These are phyloP conservation scores for Begonia masoniana DNA, from an alignment of 306 rosid genomes.

Conservation along the genomic window DNA sequence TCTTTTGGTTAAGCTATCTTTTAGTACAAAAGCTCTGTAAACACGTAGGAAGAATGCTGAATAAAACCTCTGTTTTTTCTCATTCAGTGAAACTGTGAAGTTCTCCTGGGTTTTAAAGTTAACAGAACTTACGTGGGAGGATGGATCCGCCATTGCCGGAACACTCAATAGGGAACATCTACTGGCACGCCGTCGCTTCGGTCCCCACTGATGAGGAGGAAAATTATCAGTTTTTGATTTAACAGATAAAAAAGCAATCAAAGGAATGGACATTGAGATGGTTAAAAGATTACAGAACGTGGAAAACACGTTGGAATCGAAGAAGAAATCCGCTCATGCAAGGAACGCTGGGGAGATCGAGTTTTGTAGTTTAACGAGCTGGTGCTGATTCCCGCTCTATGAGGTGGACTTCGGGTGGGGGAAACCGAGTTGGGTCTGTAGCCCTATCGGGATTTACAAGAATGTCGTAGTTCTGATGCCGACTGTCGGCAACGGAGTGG, in stretches of 20 bases:
- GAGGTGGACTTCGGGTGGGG: constrained; percentile 41
- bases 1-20: too few species aligned
- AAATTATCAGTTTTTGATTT: constrained; percentile 1
- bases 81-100: too few species aligned
- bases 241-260: constrained; percentile 9
- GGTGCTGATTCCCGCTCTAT: constrained; percentile 17
- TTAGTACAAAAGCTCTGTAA: too few species aligned
- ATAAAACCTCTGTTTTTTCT: too few species aligned
- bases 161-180: constrained; percentile 15
- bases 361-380: constrained; percentile 10
- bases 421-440: constrained; percentile 23
- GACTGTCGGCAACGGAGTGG: constrained; percentile 15
- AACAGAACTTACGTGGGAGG: constrained; percentile 20
- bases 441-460: constrained; percentile 7
- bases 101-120: too few species aligned
- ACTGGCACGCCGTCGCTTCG: constrained; percentile 1
- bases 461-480: constrained; percentile 15
- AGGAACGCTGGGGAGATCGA: constrained; percentile 9
- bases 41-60: too few species aligned
- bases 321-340: neutral
- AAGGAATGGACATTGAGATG: neutral
- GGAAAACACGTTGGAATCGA: neutral
- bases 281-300: neutral
- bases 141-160: constrained; percentile 21
- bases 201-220: neutral